Percentiles rank a stretch among this genome's conserved stretches.
These are phyloP conservation scores for Rhodotorula kratochvilovae DNA, from an alignment of 768 basidiomycete genomes.

Conservation along the genomic window DNA sequence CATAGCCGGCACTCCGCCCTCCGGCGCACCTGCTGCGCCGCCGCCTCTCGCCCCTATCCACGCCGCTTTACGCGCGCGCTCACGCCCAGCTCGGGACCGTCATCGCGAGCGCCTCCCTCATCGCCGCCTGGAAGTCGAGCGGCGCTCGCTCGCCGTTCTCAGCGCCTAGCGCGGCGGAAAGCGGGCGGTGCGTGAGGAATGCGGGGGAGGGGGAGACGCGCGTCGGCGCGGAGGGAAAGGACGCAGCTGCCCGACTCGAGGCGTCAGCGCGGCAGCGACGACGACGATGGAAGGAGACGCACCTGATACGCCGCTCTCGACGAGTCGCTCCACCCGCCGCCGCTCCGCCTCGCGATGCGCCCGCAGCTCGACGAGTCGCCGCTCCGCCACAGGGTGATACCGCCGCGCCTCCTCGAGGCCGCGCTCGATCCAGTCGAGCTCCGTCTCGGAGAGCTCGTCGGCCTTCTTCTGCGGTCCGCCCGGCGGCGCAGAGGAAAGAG, in stretches of 20 bases:
- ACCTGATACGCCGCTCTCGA: neutral
- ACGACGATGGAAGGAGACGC: neutral
- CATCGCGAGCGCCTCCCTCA: neutral
- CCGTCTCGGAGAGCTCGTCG: neutral
- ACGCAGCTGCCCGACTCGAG: too few relatives aligned
- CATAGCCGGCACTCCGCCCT: too few relatives aligned
- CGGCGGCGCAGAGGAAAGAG: neutral
- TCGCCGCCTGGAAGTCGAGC: neutral
- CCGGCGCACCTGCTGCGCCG: too few relatives aligned
- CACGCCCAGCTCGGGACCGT: conserved; percentile 2
- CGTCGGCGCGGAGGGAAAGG: neutral
- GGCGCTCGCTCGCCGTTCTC: too few relatives aligned
- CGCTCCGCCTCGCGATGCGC: conserved; percentile 7
- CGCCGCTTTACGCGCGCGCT: too few relatives aligned
- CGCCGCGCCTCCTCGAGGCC: conserved; percentile 3
- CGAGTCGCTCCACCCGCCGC: neutral
- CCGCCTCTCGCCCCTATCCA: too few relatives aligned
- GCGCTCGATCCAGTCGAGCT: conserved; percentile 26
- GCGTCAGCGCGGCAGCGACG: neutral
- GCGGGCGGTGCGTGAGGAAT: too few relatives aligned
- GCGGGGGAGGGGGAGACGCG: neutral
- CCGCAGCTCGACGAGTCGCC: conserved; percentile 1
- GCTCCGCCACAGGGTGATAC: conserved; percentile 2
- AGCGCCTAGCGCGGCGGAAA: too few relatives aligned
- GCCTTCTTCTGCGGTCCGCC: neutral